phyloP scores from a whole-genome alignment of 2,329 filamentous ascomycete genomes.

The Sporothrix brasiliensis region DNA sequence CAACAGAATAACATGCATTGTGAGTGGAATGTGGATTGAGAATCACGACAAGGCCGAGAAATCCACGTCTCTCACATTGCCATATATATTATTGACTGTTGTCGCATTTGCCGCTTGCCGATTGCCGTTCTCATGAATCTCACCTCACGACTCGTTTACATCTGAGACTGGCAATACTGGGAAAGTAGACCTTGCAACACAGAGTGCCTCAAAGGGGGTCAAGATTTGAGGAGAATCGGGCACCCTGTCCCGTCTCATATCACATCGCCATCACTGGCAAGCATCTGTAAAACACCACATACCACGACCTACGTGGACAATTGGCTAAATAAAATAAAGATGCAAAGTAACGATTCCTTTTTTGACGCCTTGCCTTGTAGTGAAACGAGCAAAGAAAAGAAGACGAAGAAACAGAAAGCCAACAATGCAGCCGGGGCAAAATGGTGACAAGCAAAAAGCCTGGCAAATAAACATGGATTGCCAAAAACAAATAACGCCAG shows the following conservation, averaged over 20 bases:
- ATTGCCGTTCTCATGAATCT: not conserved
- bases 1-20: not conserved
- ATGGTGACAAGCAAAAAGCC: not conserved
- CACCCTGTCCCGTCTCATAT: not conserved
- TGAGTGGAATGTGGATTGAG: not conserved
- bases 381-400: conserved; percentile 16
- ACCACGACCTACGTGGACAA: too few species aligned
- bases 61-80: not conserved
- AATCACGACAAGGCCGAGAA: not conserved
- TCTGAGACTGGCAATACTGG: not conserved
- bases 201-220: not conserved
- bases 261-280: not conserved
- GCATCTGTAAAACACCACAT: too few species aligned
- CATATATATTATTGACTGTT: too few species aligned
- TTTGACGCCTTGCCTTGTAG: conserved; percentile 29
- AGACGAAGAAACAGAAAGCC: not conserved
- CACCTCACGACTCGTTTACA: not conserved
- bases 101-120: not conserved
- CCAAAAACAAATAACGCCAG: conserved; percentile 12
- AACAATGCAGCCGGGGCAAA: conserved; percentile 1
- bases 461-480: not conserved
- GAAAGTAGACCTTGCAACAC: not conserved
- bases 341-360: conserved; percentile 14
- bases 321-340: not conserved
- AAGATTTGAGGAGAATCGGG: not conserved